Percentiles rank a stretch among this genome's conserved stretches.
phyloP scores from a whole-genome alignment of 2,329 filamentous ascomycete species.

The Pseudocercospora crystallina region DNA sequence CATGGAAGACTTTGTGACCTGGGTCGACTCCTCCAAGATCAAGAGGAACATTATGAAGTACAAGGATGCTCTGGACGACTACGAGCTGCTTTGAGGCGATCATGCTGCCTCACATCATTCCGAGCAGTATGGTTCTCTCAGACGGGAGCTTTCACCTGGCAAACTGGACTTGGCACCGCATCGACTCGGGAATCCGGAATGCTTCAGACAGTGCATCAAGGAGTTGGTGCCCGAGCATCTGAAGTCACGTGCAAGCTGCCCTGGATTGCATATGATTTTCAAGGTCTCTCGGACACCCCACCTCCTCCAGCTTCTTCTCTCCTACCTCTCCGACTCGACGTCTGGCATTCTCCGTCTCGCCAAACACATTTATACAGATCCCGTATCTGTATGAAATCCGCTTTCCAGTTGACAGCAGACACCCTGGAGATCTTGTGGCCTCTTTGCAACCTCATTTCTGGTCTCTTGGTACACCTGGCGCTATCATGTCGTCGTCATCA shows the following conservation, averaged over 20 bases:
- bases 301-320: constrained; percentile 6
- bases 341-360: background rate
- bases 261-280: constrained; percentile 10
- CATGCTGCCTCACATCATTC: background rate
- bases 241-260: constrained; percentile 6
- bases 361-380: background rate
- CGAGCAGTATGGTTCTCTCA: background rate
- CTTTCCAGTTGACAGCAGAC: background rate
- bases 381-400: too few species aligned
- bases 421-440: background rate
- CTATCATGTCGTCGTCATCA: background rate
- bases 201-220: constrained; percentile 2
- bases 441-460: background rate
- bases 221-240: constrained; percentile 8
- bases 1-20: constrained; percentile 95
- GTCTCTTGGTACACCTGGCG: too few species aligned
- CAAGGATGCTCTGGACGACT: constrained; percentile 91
- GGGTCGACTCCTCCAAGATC: constrained; percentile 95
- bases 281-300: constrained; percentile 13
- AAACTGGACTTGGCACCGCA: background rate
- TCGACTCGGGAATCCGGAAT: background rate
- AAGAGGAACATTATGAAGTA: constrained; percentile 96
- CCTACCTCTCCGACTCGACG: background rate
- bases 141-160: background rate
- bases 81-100: constrained; percentile 70